Evolutionary conservation across 2,329 filamentous ascomycete genomes (phyloP), one percentile per base, ranked within the genome.

Genomic region (Calcarisporium arbuscula): DNA sequence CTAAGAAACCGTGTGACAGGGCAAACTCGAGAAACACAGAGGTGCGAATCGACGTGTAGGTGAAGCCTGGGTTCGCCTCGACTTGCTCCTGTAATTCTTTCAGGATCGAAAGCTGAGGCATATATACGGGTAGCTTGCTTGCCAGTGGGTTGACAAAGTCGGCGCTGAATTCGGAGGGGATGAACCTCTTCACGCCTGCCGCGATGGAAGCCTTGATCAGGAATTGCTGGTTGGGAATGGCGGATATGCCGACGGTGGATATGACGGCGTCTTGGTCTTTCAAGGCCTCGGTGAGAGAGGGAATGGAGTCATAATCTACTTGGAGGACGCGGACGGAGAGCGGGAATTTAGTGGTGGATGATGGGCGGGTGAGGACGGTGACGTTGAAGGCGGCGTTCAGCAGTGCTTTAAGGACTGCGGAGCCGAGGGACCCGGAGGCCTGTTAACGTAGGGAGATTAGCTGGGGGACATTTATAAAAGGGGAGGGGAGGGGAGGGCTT

Each of bases 151-250:
- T 47, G 8, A 30, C 26, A 46, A 9, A 32, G 56, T 54, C 42
- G 8, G 39, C 18, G 26, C 51, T 52, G 28, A 66, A 78, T 38
- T 78, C 73, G 5, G 66, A 67, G 6, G 73, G 72, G 21, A 78
- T 57, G 56, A 76, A 74, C 12, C 71, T 62, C 46, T 73, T 64
- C 6, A 79, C 70, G 16, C 72, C 70, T 5, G 71, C 73, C 8
- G 63, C 62, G 19, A 72, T 60, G 26, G 71, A 65, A 2, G 72
- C 74, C 25, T 76, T 65, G 28, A 77, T 63, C 36, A 77, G 54
- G n/a, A 67, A 46, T 19, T 39, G 33, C 15, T 37, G 35, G 20
- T 19, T 19, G 23, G 59, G 58, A 31, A 74, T 54, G 3, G 66
- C 55, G 6, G 62, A 64, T 28, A 49, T 51, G 9, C 34, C 36